phyloP scores from a whole-genome alignment of 2,329 filamentous ascomycete species.

The Aspergillus fumigatiaffinis region DNA sequence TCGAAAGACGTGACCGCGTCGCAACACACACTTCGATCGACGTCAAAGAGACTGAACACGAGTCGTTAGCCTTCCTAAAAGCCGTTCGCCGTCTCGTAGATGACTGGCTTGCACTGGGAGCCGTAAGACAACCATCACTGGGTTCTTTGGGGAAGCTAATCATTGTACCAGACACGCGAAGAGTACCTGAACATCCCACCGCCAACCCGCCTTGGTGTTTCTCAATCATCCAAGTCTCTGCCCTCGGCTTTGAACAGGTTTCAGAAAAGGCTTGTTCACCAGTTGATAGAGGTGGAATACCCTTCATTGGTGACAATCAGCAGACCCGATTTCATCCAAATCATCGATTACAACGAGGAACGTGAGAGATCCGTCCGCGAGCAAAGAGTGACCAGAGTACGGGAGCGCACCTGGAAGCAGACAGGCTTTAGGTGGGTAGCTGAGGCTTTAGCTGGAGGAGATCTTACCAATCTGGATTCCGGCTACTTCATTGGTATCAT shows the following conservation, averaged over 20 bases:
- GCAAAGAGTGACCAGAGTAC: conserved; percentile 23
- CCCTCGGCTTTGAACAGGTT: conserved; percentile 49
- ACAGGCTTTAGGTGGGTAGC: conserved; percentile 46
- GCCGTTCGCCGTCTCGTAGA: conserved; percentile 44
- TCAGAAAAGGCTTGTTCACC: conserved; percentile 63
- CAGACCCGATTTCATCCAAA: conserved; percentile 37
- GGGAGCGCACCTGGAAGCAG: conserved; percentile 30
- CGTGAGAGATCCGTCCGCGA: conserved; percentile 31
- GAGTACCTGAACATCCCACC: conserved; percentile 46
- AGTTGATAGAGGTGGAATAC: conserved; percentile 61
- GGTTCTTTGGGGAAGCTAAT: background rate
- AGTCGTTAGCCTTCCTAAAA: conserved; percentile 50
- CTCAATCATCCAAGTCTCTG: conserved; percentile 13
- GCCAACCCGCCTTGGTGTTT: conserved; percentile 17
- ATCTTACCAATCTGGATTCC: conserved; percentile 34
- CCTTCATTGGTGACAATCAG: conserved; percentile 37
- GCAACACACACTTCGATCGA: conserved; percentile 40
- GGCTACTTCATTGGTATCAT: conserved; percentile 28
- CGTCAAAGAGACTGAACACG: conserved; percentile 49
- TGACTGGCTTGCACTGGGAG: conserved; percentile 39
- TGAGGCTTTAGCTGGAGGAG: conserved; percentile 43
- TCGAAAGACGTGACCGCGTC: conserved; percentile 38
- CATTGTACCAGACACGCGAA: conserved; percentile 19
- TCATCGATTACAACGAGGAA: conserved; percentile 35
- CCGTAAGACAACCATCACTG: conserved; percentile 12